Percentiles rank a stretch among this genome's conserved stretches.
Conservation (phyloP, 345 rosid species). For the Populus nigra region DNA sequence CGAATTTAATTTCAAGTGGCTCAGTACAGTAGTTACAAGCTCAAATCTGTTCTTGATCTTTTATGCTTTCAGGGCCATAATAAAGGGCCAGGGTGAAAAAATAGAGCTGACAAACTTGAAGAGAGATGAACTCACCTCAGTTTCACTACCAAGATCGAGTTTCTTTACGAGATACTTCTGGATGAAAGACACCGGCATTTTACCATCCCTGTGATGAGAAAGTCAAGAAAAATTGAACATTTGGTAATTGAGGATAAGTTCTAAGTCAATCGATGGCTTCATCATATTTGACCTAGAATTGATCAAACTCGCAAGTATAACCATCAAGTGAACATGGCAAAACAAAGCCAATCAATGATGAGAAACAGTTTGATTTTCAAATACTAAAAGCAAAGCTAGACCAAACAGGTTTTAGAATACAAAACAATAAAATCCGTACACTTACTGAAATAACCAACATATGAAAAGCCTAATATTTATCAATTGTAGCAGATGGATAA, state of each 20-base stretch:
- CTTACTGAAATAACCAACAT: background rate
- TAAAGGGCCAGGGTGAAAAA: background rate
- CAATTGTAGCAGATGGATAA: background rate
- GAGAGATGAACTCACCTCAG: conserved; percentile 53
- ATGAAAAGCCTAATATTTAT: background rate
- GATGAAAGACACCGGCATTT: conserved; percentile 64
- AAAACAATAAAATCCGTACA: background rate
- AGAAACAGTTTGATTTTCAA: background rate
- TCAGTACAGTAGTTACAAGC: background rate
- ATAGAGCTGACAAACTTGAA: background rate
- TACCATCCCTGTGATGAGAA: conserved; percentile 63
- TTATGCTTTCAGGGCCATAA: background rate
- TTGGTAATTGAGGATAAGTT: background rate
- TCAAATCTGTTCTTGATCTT: background rate
- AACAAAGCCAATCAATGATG: background rate
- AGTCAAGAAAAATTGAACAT: conserved; percentile 1
- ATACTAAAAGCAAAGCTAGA: background rate
- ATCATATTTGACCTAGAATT: background rate
- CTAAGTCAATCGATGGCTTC: background rate
- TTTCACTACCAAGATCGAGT: conserved; percentile 61
- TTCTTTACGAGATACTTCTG: conserved; percentile 82
- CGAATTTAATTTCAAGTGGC: background rate
- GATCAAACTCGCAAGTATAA: background rate
- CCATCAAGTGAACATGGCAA: background rate
- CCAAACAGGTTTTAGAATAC: background rate